These are phyloP conservation scores for Phytophthora ramorum DNA, from an alignment of 352 stramenopile species.

Conservation along the genomic window DNA sequence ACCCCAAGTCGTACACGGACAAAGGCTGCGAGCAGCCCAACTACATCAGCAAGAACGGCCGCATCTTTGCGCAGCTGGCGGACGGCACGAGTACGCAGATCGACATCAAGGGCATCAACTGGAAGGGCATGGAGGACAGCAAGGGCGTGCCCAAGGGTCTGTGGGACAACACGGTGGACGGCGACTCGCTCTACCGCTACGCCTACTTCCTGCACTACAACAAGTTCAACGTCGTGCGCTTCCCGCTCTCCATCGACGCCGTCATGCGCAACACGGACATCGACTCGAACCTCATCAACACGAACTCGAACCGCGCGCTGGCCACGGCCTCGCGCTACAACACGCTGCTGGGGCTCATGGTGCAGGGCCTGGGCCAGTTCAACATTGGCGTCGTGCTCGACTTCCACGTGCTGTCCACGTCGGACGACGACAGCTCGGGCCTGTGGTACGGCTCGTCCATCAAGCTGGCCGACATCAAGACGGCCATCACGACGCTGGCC, in stretches of 20 bases:
- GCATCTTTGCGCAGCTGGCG: constrained; percentile 66
- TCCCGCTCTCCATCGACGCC: constrained; percentile 77
- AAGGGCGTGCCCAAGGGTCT: constrained; percentile 78
- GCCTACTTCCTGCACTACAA: constrained; percentile 77
- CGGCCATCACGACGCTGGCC: constrained; percentile 76
- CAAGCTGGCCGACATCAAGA: constrained; percentile 76
- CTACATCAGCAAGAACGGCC: constrained; percentile 81
- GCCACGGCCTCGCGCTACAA: constrained; percentile 67
- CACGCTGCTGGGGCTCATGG: constrained; percentile 62
- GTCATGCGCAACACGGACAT: constrained; percentile 74
- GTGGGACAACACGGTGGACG: constrained; percentile 84
- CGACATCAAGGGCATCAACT: constrained; percentile 89
- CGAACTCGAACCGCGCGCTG: constrained; percentile 85
- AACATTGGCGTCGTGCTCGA: constrained; percentile 83
- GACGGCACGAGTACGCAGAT: constrained; percentile 67
- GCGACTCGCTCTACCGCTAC: constrained; percentile 80
- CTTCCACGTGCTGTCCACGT: constrained; percentile 74
- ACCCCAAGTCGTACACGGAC: constrained; percentile 78
- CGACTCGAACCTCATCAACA: constrained; percentile 76
- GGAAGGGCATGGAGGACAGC: constrained; percentile 81
- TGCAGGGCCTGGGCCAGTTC: constrained; percentile 77
- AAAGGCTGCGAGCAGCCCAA: constrained; percentile 82
- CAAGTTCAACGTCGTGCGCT: constrained; percentile 84
- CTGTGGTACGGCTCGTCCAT: constrained; percentile 86
- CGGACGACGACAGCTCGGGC: constrained; percentile 48